Evolutionary conservation across 352 stramenopile species (phyloP).

Genomic region (Phytopythium vexans): DNA sequence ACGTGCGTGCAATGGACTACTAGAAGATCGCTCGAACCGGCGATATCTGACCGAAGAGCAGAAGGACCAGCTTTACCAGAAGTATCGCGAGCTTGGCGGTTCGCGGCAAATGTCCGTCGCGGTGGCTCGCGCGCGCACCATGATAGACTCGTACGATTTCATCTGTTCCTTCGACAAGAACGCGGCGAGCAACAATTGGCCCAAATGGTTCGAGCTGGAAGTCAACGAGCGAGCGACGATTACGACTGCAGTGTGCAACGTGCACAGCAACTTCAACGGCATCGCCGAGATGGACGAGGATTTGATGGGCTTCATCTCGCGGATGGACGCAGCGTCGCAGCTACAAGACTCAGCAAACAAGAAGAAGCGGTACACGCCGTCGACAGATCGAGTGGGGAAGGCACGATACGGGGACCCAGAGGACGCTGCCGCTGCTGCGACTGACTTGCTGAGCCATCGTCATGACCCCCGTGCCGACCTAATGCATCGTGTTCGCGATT

Average conservation of each 20-base stretch:
- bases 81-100: conserved; percentile 30
- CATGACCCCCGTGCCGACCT: too few relatives aligned
- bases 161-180: conserved; percentile 39
- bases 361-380: conserved; percentile 35
- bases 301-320: conserved; percentile 29
- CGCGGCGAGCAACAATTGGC: conserved; percentile 14
- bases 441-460: background rate
- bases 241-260: conserved; percentile 21
- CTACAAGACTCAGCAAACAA: conserved; percentile 25
- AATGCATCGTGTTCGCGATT: too few relatives aligned
- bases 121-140: conserved; percentile 23
- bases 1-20: conserved; percentile 29
- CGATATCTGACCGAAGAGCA: conserved; percentile 43
- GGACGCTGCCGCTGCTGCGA: background rate
- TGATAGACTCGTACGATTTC: conserved; percentile 45
- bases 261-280: conserved; percentile 33
- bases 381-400: conserved; percentile 12
- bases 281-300: conserved; percentile 29
- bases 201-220: conserved; percentile 33
- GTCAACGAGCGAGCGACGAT: conserved; percentile 16
- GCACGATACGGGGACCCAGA: conserved; percentile 41
- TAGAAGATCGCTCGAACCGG: conserved; percentile 26
- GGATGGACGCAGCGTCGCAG: conserved; percentile 24
- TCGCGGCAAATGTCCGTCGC: conserved; percentile 17
- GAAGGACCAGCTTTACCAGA: conserved; percentile 30